Conservation (phyloP, 140 eudicot species). For the Oenanthe javanica region DNA sequence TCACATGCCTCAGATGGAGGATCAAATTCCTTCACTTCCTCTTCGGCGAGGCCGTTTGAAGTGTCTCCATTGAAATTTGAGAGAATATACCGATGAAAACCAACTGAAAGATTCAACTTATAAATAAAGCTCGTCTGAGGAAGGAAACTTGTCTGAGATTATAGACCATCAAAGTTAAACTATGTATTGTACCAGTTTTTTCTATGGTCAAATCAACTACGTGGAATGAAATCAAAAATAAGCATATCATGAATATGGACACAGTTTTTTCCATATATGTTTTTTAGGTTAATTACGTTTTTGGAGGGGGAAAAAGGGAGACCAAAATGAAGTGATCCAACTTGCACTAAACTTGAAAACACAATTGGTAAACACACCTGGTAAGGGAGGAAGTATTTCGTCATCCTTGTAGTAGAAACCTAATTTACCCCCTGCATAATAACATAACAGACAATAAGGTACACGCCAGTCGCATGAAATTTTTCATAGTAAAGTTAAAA, state of each 20-base stretch:
- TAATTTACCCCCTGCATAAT: slow-evolving; percentile 56
- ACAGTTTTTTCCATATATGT: background rate
- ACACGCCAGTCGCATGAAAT: background rate
- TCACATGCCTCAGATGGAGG: slow-evolving; percentile 63
- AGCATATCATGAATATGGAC: background rate
- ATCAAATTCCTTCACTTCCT: slow-evolving; percentile 68
- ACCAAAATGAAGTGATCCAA: background rate
- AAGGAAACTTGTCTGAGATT: background rate
- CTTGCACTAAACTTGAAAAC: slow-evolving; percentile 14
- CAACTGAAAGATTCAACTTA: slow-evolving; percentile 34
- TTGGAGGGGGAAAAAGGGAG: background rate
- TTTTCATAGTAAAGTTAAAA: background rate
- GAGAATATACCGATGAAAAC: slow-evolving; percentile 65
- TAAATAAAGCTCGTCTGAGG: background rate
- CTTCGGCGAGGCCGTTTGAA: slow-evolving; percentile 45
- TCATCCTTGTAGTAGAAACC: slow-evolving; percentile 86
- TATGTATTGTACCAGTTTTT: background rate
- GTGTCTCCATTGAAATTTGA: slow-evolving; percentile 56
- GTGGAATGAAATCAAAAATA: background rate
- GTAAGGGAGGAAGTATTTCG: slow-evolving; percentile 93
- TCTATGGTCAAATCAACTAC: background rate
- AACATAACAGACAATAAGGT: slow-evolving; percentile 1
- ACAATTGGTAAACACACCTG: slow-evolving; percentile 38
- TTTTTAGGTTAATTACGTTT: background rate
- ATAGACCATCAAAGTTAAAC: background rate